Percentiles rank a stretch among this genome's conserved stretches.
phyloP scores from a whole-genome alignment of 2,329 filamentous ascomycete species.

The Sporothrix luriei region DNA sequence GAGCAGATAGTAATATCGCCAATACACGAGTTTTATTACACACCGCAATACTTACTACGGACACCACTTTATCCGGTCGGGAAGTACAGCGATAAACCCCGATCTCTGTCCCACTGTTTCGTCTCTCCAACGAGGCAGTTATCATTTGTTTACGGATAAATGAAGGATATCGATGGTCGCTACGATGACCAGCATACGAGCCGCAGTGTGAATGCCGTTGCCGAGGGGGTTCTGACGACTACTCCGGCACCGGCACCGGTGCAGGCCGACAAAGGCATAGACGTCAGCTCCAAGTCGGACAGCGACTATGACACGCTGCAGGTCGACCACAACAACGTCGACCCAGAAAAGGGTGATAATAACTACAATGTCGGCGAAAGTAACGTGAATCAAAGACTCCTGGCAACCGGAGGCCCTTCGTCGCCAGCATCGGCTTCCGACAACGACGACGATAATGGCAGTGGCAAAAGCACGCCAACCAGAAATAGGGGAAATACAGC shows the following conservation, averaged over 20 bases:
- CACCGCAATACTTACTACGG: neutral
- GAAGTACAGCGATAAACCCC: neutral
- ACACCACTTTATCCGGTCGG: neutral
- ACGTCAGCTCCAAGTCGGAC: slow-evolving; percentile 12
- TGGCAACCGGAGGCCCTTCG: neutral
- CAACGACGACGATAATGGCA: neutral
- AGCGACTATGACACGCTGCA: slow-evolving; percentile 13
- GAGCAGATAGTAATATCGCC: neutral
- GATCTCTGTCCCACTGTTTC: neutral
- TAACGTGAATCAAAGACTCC: slow-evolving; percentile 23
- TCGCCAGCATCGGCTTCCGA: neutral
- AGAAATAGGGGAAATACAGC: slow-evolving; percentile 2
- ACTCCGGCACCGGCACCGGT: neutral
- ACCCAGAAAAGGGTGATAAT: slow-evolving; percentile 21
- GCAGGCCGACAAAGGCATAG: slow-evolving; percentile 19
- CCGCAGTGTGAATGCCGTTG: neutral
- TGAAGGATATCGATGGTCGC: neutral
- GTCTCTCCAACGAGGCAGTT: slow-evolving; percentile 1
- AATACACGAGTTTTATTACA: neutral
- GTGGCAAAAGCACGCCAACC: neutral
- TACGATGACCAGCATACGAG: neutral
- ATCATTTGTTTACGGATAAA: neutral
- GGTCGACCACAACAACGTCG: neutral
- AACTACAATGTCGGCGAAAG: slow-evolving; percentile 9
- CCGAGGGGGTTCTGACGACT: neutral